Percentiles rank a stretch among this genome's conserved stretches.
Evolutionary conservation across 75 land plant species (phyloP).

Genomic region (Pseudotsuga menziesii): DNA sequence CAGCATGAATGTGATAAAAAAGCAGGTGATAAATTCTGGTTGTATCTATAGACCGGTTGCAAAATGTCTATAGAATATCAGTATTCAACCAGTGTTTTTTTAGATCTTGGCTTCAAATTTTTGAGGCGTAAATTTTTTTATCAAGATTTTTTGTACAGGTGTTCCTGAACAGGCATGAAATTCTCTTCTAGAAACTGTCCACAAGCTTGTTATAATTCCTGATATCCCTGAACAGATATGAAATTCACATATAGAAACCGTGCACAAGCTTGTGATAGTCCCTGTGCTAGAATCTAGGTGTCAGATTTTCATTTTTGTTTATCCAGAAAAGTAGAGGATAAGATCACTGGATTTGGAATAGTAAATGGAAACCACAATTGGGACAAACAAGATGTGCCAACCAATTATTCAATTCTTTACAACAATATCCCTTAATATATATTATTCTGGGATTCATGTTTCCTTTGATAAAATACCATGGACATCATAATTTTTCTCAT

Average conservation of each 20-base stretch:
- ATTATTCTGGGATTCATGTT: too few species aligned
- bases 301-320: neutral
- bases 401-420: too few species aligned
- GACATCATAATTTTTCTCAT: too few species aligned
- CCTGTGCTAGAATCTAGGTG: neutral
- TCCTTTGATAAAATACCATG: too few species aligned
- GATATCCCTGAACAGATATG: neutral
- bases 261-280: neutral
- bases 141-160: neutral
- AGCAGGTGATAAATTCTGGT: constrained; percentile 4
- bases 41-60: neutral
- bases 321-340: neutral
- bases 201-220: neutral
- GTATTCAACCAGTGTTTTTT: neutral
- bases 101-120: neutral
- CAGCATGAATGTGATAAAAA: neutral
- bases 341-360: neutral
- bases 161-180: neutral
- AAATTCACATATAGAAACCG: neutral
- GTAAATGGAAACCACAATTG: neutral
- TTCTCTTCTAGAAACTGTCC: neutral
- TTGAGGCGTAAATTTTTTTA: neutral
- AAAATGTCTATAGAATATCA: neutral
- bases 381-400: too few species aligned
- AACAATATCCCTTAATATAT: too few species aligned